phyloP scores from a whole-genome alignment of 2,329 filamentous ascomycete species.

The Colletotrichum zoysiae region DNA sequence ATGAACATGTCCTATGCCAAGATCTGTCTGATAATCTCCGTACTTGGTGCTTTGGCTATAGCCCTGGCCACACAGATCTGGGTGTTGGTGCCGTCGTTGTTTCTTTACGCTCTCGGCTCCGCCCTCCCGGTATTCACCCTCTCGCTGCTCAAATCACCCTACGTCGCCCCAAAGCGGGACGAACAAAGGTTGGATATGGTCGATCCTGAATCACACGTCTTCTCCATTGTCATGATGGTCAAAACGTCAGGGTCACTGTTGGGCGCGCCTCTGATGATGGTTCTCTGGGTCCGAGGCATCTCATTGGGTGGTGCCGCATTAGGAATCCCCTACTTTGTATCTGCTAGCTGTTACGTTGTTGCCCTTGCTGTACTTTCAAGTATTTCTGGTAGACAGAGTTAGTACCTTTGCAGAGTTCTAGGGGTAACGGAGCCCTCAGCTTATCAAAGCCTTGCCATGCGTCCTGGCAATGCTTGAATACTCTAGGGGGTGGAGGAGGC shows the following conservation, averaged over 20 bases:
- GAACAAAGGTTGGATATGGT: background rate
- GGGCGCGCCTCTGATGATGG: constrained; percentile 61
- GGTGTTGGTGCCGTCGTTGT: constrained; percentile 57
- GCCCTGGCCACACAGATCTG: constrained; percentile 54
- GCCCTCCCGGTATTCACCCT: constrained; percentile 64
- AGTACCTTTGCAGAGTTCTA: too few relatives aligned
- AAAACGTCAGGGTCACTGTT: constrained; percentile 62
- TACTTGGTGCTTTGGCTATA: constrained; percentile 58
- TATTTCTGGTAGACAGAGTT: background rate
- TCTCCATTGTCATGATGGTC: constrained; percentile 65
- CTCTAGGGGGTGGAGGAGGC: background rate
- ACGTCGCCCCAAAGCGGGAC: constrained; percentile 46
- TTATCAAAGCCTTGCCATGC: background rate
- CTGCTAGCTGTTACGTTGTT: constrained; percentile 53
- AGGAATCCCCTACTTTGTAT: constrained; percentile 57
- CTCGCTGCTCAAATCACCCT: constrained; percentile 60
- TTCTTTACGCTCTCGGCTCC: constrained; percentile 62
- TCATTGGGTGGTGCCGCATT: constrained; percentile 48
- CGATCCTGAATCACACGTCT: constrained; percentile 57
- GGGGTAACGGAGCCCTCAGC: background rate
- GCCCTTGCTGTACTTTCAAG: constrained; percentile 51
- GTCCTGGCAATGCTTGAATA: background rate
- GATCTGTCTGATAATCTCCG: constrained; percentile 51
- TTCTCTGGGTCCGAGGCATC: constrained; percentile 61
- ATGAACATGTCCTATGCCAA: constrained; percentile 53